These are phyloP conservation scores for Apiotrichum laibachii DNA, from an alignment of 1,284 basidiomycete species.

Conservation along the genomic window DNA sequence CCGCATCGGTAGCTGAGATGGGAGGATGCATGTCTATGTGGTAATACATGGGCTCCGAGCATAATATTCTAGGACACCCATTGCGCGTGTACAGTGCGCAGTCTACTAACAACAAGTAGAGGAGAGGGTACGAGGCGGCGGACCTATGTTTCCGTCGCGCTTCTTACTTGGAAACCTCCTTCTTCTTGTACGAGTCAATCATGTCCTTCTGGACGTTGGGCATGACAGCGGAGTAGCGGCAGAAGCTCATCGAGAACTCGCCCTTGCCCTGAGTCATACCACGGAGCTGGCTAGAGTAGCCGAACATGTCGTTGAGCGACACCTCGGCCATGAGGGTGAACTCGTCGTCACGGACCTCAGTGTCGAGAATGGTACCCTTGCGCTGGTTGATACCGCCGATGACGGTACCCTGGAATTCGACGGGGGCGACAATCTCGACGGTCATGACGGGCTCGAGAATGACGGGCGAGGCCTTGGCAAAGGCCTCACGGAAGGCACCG, in stretches of 20 bases:
- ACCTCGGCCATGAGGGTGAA: slow-evolving; percentile 91
- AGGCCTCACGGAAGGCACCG: slow-evolving; percentile 91
- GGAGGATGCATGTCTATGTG: slow-evolving; percentile 20
- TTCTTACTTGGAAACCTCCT: slow-evolving; percentile 15
- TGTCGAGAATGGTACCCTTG: slow-evolving; percentile 91
- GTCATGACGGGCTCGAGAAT: slow-evolving; percentile 98
- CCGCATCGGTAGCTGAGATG: not conserved
- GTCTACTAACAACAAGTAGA: not conserved
- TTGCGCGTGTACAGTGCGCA: not conserved
- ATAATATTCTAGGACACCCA: not conserved
- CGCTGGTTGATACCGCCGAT: slow-evolving; percentile 93
- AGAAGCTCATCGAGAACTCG: slow-evolving; percentile 96
- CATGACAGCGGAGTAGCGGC: slow-evolving; percentile 82
- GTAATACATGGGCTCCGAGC: slow-evolving; percentile 1
- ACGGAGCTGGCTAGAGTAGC: slow-evolving; percentile 86
- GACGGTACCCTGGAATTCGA: slow-evolving; percentile 95
- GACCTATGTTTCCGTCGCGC: not conserved
- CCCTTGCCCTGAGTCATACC: slow-evolving; percentile 94
- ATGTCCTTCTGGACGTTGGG: slow-evolving; percentile 83
- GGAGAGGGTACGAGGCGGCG: not conserved
- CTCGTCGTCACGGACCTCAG: slow-evolving; percentile 95
- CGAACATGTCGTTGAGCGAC: slow-evolving; percentile 98
- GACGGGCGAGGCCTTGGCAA: slow-evolving; percentile 70
- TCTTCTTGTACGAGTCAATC: slow-evolving; percentile 64
- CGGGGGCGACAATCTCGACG: slow-evolving; percentile 93